Conservation (phyloP, 2,329 filamentous ascomycete species). For the Nigrospora sphaerica region DNA sequence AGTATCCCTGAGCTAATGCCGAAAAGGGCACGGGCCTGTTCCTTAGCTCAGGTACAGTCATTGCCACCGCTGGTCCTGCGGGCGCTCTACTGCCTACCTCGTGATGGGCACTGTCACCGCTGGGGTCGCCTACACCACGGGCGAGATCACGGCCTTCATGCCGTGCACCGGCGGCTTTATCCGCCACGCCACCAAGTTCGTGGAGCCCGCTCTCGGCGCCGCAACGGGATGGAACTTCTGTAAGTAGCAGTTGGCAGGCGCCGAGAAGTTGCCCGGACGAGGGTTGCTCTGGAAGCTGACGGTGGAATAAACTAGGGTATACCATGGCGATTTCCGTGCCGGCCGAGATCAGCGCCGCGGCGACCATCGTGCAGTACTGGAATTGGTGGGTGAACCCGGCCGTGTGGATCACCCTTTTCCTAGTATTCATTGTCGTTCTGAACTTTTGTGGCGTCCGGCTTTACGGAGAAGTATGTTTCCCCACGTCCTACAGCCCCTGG, state of each 20-base stretch:
- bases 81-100: slow-evolving; percentile 34
- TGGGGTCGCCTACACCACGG: not conserved
- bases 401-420: slow-evolving; percentile 69
- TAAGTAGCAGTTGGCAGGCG: not conserved
- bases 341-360: slow-evolving; percentile 35
- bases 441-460: not conserved
- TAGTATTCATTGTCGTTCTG: slow-evolving; percentile 48
- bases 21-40: slow-evolving; percentile 37
- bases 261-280: no score
- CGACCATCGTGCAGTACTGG: slow-evolving; percentile 73
- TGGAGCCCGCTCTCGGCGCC: slow-evolving; percentile 2
- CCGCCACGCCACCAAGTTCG: slow-evolving; percentile 1
- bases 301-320: not conserved
- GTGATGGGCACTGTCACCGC: slow-evolving; percentile 15
- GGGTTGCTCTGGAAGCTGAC: not conserved
- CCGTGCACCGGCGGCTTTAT: not conserved
- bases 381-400: slow-evolving; percentile 52
- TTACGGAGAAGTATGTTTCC: not conserved
- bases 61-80: slow-evolving; percentile 34
- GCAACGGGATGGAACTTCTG: slow-evolving; percentile 3
- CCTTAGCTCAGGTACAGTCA: slow-evolving; percentile 37
- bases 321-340: not conserved
- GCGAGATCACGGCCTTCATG: slow-evolving; percentile 2
- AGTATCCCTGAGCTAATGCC: not conserved
- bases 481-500: no score